Evolutionary conservation across 2,329 filamentous ascomycete genomes (phyloP).

Genomic region (Neurospora crassa): DNA sequence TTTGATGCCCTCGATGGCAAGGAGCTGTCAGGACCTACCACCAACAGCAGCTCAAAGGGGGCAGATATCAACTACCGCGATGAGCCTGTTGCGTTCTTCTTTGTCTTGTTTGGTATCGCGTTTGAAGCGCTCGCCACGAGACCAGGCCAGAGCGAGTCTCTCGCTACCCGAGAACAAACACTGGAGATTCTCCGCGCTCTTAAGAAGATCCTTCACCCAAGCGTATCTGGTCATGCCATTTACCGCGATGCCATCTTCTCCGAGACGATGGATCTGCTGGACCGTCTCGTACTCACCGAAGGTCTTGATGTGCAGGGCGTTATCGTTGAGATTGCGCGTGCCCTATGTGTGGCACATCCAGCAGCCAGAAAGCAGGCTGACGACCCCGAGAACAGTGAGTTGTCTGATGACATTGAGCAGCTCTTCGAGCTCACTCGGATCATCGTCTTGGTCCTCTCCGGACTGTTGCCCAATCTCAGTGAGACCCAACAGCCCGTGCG

Average conservation of each 20-base stretch:
- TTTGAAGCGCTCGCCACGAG: constrained; percentile 91
- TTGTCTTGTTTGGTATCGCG: constrained; percentile 90
- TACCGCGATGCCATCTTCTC: constrained; percentile 94
- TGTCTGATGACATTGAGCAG: constrained; percentile 96
- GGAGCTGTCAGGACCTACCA: constrained; percentile 38
- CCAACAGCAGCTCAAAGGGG: constrained; percentile 47
- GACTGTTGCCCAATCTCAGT: constrained; percentile 73
- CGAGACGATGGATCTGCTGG: constrained; percentile 92
- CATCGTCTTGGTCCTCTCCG: constrained; percentile 85
- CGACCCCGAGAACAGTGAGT: constrained; percentile 59
- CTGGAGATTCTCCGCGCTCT: constrained; percentile 77
- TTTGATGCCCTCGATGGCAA: constrained; percentile 95
- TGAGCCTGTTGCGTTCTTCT: constrained; percentile 97
- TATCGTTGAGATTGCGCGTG: constrained; percentile 88
- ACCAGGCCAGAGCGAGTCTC: constrained; percentile 53
- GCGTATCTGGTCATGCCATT: constrained; percentile 91
- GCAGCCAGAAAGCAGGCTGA: constrained; percentile 61
- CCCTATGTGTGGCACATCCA: constrained; percentile 82
- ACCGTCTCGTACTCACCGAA: constrained; percentile 86
- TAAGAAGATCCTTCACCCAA: constrained; percentile 89
- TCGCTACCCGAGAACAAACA: constrained; percentile 68
- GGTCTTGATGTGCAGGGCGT: constrained; percentile 79
- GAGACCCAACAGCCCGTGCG: constrained; percentile 57
- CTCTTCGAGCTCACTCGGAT: constrained; percentile 94
- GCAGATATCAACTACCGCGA: constrained; percentile 94